A percentile compares a stretch with the other conserved stretches of the same genome.
phyloP scores from a whole-genome alignment of 164 flowering plant genomes.

The Macadamia integrifolia region DNA sequence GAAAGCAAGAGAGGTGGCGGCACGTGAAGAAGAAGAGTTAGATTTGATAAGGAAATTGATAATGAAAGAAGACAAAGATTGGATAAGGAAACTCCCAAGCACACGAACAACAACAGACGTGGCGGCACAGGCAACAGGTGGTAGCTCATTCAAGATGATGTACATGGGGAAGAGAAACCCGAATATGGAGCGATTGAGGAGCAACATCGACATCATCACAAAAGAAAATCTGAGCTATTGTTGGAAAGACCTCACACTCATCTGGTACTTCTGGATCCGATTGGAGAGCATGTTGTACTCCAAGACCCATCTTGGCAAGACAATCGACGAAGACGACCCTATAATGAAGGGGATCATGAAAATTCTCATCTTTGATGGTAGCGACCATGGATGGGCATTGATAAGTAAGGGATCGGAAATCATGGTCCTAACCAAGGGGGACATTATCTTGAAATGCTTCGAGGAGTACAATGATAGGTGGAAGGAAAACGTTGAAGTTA shows the following conservation, averaged over 20 bases:
- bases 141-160: slow-evolving; percentile 33
- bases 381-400: slow-evolving; percentile 36
- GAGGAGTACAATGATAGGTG: slow-evolving; percentile 7
- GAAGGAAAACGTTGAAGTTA: slow-evolving; percentile 7
- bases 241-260: slow-evolving; percentile 25
- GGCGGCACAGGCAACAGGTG: slow-evolving; percentile 12
- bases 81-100: slow-evolving; percentile 39
- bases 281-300: slow-evolving; percentile 60
- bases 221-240: slow-evolving; percentile 30
- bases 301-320: slow-evolving; percentile 20
- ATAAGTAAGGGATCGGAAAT: slow-evolving; percentile 17
- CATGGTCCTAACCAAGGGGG: slow-evolving; percentile 17
- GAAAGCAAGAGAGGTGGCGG: too few species aligned
- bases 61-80: slow-evolving; percentile 10
- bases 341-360: slow-evolving; percentile 31
- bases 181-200: slow-evolving; percentile 26
- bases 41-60: too few species aligned
- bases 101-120: slow-evolving; percentile 21
- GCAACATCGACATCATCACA: slow-evolving; percentile 16
- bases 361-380: slow-evolving; percentile 32
- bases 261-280: slow-evolving; percentile 67
- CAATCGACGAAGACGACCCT: slow-evolving; percentile 16
- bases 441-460: slow-evolving; percentile 5
- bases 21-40: too few species aligned
- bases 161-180: slow-evolving; percentile 51